Base-by-base conservation (phyloP, 805 yeast species). In the Candida jianshihensis region DNA sequence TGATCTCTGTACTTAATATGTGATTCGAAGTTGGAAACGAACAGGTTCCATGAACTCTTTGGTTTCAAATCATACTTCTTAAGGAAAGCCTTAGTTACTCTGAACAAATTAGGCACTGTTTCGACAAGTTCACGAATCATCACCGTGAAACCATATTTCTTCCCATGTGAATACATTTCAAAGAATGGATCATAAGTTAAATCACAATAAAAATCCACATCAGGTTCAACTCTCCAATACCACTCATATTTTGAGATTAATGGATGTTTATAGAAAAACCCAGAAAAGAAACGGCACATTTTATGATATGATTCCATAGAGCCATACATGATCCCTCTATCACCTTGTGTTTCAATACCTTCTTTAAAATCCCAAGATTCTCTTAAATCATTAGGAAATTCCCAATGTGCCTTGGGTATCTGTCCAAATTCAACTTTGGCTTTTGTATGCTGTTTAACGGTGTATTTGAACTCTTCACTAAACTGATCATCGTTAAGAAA, bases 151-250 rank as follows among this genome's bases (percentile, higher is more conserved):
- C 96, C 97, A 53, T 89, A 89, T 47, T 71, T 73, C 59, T 89
- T 89, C 31, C 75, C 72, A 40, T 55, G 51, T 33, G 64, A 66
- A 34, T 73, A 73, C 97, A 90, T 87, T 49, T 82, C 86, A 13
- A 70, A 47, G 53, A 90, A 92, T 12, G 96, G 95, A 60, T 90
- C 97, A 60, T 89, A 87, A 0, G 95, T 81, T 37, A 88, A 59
- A 57, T 90, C 97, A 60, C 98, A 90, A 56, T 70, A 87, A 54
- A 86, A 87, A 46, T 84, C 80, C 28, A 90, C 92, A 45, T 82
- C 82, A 4, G 97, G 97, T 58, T 92, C 98, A 11, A 92, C 87
- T 38, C 97, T 70, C 96, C 97, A 89, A 61, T 88, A 90, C 94
- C 96, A 90, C 42, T 88, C 87, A 38, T 77, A 70, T 41, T 76